Evolutionary conservation across 2,329 filamentous ascomycete species (phyloP).

Genomic region (Phymatotrichopsis omnivora): DNA sequence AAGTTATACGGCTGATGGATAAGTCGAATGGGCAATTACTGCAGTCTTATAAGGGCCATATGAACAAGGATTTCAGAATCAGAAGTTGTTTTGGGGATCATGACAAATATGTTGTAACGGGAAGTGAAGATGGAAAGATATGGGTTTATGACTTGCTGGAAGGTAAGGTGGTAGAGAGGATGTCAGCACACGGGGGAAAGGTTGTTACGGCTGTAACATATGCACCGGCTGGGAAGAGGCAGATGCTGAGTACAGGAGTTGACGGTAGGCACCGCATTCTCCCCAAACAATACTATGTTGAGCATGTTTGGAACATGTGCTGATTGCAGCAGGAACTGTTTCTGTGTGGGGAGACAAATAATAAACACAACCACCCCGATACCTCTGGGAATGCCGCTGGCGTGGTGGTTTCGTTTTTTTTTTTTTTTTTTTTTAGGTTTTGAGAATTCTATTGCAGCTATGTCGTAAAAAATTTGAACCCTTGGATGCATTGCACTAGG

Average conservation of each 20-base stretch:
- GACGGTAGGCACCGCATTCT: constrained; percentile 25
- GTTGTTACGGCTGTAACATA: constrained; percentile 28
- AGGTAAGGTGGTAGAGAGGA: constrained; percentile 26
- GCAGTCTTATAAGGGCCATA: constrained; percentile 29
- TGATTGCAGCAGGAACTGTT: constrained; percentile 17
- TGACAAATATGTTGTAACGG: constrained; percentile 31
- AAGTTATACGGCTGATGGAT: constrained; percentile 30
- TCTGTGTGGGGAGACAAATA: constrained; percentile 21
- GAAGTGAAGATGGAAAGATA: constrained; percentile 30
- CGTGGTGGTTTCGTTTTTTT: too few relatives aligned
- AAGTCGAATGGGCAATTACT: constrained; percentile 28
- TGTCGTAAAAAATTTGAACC: too few relatives aligned
- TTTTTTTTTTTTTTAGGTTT: too few relatives aligned
- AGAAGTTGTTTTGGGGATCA: constrained; percentile 27
- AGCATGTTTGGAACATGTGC: background rate
- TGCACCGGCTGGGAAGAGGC: constrained; percentile 28
- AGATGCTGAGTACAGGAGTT: constrained; percentile 30
- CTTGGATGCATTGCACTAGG: too few relatives aligned
- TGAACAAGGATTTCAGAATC: constrained; percentile 29
- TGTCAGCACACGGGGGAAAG: constrained; percentile 29
- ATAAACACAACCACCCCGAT: too few relatives aligned
- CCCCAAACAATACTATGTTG: background rate
- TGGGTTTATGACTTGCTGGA: constrained; percentile 32
- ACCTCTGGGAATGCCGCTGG: too few relatives aligned
- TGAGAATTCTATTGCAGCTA: too few relatives aligned